phyloP scores from a whole-genome alignment of 139 green algal species.

The Tetraselmis chui region DNA sequence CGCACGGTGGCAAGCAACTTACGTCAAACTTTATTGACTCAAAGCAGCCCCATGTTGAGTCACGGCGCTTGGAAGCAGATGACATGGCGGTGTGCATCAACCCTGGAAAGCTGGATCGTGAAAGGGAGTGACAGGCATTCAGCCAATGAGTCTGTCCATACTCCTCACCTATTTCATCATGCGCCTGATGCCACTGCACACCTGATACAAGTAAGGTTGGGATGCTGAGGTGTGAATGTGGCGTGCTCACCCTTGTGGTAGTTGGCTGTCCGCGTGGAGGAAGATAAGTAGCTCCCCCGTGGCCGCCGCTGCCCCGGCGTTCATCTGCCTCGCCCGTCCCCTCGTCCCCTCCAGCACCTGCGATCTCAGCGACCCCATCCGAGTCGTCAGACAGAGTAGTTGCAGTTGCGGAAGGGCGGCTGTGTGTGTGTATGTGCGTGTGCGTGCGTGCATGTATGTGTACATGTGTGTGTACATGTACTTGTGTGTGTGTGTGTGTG shows the following conservation, averaged over 20 bases:
- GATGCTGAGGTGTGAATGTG: background rate
- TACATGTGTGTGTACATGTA: background rate
- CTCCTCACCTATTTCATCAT: no score
- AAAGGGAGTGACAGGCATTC: background rate
- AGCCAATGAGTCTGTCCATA: background rate
- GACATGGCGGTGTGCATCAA: background rate
- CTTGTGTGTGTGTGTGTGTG: no score
- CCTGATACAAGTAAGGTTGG: no score
- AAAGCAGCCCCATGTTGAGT: background rate
- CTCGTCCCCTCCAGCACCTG: background rate
- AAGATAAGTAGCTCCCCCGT: slow-evolving; percentile 6
- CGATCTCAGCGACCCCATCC: background rate
- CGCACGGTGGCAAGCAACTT: no score
- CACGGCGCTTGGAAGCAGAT: background rate
- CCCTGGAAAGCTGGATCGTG: background rate
- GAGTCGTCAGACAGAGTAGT: no score
- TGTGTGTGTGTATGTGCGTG: no score
- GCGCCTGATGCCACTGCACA: background rate
- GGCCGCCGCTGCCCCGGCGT: background rate
- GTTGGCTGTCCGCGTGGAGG: slow-evolving; percentile 5
- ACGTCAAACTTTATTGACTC: background rate
- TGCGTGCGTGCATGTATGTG: background rate
- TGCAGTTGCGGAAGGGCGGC: no score
- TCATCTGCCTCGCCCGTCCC: background rate
- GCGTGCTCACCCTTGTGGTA: slow-evolving; percentile 2